Evolutionary conservation across 1,284 basidiomycete species (phyloP), one percentile per base, ranked within the genome.

Genomic region (Trichosporon ovoides): DNA sequence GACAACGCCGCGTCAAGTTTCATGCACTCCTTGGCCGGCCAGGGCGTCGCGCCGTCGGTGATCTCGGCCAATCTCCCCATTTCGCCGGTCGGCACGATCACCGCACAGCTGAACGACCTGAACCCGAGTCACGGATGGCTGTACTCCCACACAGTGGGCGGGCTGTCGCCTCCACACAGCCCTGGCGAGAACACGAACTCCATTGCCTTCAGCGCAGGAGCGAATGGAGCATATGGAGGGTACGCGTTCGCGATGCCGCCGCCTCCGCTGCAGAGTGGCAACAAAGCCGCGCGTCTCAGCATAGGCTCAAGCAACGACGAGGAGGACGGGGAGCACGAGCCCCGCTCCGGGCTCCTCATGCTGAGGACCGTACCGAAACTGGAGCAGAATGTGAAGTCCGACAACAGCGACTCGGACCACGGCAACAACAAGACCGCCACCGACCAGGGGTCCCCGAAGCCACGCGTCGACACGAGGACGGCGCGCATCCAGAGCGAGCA

Each of bases 401-500:
- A 48, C 43, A 31, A 48, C 19, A 48, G 43, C 28, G 43, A 48
- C 43, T 48, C 43, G 22, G 43, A 48, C 24, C 43, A 48, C 14
- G 22, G 22, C 24, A 18, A 16, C 43, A 48, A 31, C 43, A 22
- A 28, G 6, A 12, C 24, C 16, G 16, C 43, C 24, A 48, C 28
- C 22, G 43, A 48, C 9, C 43, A 48, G 24, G 28, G 22, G 9
- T 48, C 43, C 14, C 43, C 43, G 13, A 48, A 28, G 43, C 22
- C 22, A 6, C 35, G 7, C 12, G 34, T 31, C 20, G 20, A 28
- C 22, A 28, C 22, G 19, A 14, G 46, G 20, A 22, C 53, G 34
- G 63, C 65, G 3, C 62, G 72, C 16, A 72, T 74, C 40, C 63
- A 70, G 50, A 67, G 65, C 53, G 72, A 74, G 62, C 71, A 74